Evolutionary conservation across 441 rosid species (phyloP).

Genomic region (Populus hybrid): DNA sequence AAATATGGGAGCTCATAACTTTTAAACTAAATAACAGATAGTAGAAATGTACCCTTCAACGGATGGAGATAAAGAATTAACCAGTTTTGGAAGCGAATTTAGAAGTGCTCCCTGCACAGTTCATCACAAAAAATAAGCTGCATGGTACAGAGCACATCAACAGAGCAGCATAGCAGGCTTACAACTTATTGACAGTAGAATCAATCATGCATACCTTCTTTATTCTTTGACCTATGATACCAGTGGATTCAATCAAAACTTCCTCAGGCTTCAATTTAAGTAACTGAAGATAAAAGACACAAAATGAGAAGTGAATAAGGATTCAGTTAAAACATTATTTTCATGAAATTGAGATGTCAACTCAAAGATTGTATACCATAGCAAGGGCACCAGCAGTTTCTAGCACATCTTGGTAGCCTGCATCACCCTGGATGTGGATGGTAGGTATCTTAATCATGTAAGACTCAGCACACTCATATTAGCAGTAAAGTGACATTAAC

Average conservation of each 20-base stretch:
- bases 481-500: background rate
- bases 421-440: conserved; percentile 71
- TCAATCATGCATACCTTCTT: conserved; percentile 49
- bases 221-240: conserved; percentile 91
- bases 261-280: conserved; percentile 61
- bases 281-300: conserved; percentile 38
- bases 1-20: background rate
- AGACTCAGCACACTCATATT: conserved; percentile 1
- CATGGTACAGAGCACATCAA: conserved; percentile 2
- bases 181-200: background rate
- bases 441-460: conserved; percentile 19
- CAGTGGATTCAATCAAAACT: conserved; percentile 88
- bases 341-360: conserved; percentile 8
- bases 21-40: conserved; percentile 6
- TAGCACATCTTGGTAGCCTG: conserved; percentile 79
- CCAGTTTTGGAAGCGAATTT: conserved; percentile 71
- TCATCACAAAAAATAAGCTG: conserved; percentile 16
- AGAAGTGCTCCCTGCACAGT: conserved; percentile 72
- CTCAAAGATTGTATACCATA: conserved; percentile 33
- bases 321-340: conserved; percentile 7
- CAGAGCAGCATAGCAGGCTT: background rate
- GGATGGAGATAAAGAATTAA: conserved; percentile 59
- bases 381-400: conserved; percentile 79
- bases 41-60: conserved; percentile 50
- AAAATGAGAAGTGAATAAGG: background rate